Percentiles rank a stretch among this genome's conserved stretches.
Conservation (phyloP, 495 filamentous ascomycete genomes). For the Cairneyella variabilis region DNA sequence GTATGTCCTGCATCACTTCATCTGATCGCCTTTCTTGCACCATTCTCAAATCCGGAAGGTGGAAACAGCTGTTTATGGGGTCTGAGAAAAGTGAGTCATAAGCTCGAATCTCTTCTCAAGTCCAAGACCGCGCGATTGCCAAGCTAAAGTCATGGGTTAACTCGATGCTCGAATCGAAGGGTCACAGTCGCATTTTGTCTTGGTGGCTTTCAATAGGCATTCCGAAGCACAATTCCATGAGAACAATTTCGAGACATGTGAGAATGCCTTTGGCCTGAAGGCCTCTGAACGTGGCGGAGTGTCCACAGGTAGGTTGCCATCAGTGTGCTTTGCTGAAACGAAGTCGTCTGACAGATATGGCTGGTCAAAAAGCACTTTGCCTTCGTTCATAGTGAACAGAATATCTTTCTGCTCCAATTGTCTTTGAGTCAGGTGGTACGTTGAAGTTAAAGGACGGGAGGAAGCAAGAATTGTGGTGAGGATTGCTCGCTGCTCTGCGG, state of each 20-base stretch:
- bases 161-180: background rate
- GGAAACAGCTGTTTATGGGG: background rate
- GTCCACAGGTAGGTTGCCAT: background rate
- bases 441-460: background rate
- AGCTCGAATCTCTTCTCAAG: background rate
- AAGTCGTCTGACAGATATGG: background rate
- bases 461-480: background rate
- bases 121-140: background rate
- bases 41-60: background rate
- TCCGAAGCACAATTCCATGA: background rate
- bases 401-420: background rate
- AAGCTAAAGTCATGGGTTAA: background rate
- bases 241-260: background rate
- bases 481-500: background rate
- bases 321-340: background rate
- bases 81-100: background rate
- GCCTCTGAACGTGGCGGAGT: background rate
- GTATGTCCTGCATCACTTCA: background rate
- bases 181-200: background rate
- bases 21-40: background rate
- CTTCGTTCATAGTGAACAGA: background rate
- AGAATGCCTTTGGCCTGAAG: background rate
- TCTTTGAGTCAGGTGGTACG: background rate
- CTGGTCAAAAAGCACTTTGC: background rate
- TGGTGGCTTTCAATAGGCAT: background rate